phyloP scores from a whole-genome alignment of 1,284 basidiomycete genomes.

The Bondarzewia mesenterica region DNA sequence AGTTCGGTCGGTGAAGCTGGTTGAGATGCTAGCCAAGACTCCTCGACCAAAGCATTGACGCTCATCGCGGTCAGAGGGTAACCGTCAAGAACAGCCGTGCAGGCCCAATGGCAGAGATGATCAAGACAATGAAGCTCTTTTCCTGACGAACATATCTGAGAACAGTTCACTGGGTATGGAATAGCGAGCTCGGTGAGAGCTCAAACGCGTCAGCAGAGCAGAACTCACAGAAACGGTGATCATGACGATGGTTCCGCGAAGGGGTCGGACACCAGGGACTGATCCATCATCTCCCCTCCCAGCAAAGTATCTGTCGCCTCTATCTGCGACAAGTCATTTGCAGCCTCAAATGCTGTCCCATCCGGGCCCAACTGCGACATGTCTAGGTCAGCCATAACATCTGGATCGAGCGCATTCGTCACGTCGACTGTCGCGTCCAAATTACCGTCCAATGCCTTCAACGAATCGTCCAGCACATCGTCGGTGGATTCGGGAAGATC shows the following conservation, averaged over 20 bases:
- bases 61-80: no score
- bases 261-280: constrained; percentile 45
- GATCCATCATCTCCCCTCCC: constrained; percentile 54
- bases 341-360: constrained; percentile 46
- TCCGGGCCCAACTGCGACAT: constrained; percentile 59
- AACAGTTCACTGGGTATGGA: no score
- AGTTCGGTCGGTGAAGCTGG: no score
- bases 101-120: no score
- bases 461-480: constrained; percentile 27
- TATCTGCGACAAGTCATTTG: constrained; percentile 50
- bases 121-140: no score
- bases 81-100: no score
- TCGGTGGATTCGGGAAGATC: constrained; percentile 21
- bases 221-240: not conserved
- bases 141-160: no score
- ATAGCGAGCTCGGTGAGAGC: no score
- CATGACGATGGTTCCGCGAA: constrained; percentile 31
- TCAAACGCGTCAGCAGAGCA: not conserved
- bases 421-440: constrained; percentile 27
- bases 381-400: constrained; percentile 32
- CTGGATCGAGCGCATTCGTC: constrained; percentile 5
- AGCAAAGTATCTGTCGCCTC: constrained; percentile 43
- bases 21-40: no score
- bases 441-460: constrained; percentile 37
- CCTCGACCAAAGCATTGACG: no score